Conservation (phyloP, 306 rosid species). For the Trichosanthes cucumerina region DNA sequence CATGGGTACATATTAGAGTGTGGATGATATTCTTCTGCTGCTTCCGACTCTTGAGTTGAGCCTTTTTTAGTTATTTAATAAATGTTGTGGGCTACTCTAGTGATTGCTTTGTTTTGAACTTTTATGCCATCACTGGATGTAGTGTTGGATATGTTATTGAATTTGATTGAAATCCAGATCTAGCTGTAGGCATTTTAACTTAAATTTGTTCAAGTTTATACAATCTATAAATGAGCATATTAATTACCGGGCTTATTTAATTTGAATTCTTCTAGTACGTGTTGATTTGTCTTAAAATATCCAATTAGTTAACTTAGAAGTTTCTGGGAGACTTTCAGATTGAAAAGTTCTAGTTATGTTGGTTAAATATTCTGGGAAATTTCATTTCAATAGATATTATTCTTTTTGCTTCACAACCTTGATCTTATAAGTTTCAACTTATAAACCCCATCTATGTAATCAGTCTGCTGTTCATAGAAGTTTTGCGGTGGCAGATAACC, state of each 20-base stretch:
- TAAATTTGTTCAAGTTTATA: background rate
- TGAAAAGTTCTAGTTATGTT: background rate
- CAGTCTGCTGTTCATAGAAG: constrained; percentile 91
- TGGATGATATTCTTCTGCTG: background rate
- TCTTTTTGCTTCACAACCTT: background rate
- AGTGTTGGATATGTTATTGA: background rate
- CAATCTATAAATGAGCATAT: background rate
- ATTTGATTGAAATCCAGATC: background rate
- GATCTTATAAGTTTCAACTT: constrained; percentile 6
- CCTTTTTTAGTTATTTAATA: background rate
- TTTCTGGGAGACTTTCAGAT: background rate
- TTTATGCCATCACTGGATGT: background rate
- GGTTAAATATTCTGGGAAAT: background rate
- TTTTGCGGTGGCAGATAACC: constrained; percentile 78
- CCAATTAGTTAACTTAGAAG: background rate
- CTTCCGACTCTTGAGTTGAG: background rate
- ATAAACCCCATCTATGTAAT: constrained; percentile 16
- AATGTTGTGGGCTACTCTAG: background rate
- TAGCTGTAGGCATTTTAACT: background rate
- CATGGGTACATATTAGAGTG: background rate
- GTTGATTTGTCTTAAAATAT: background rate
- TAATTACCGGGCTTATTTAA: background rate
- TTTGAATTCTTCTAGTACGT: background rate
- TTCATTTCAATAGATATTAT: background rate
- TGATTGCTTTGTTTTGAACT: background rate